These are phyloP conservation scores for Spizellomyces sp. DNA, from an alignment of 192 early-diverging fungal genomes.

Conservation along the genomic window DNA sequence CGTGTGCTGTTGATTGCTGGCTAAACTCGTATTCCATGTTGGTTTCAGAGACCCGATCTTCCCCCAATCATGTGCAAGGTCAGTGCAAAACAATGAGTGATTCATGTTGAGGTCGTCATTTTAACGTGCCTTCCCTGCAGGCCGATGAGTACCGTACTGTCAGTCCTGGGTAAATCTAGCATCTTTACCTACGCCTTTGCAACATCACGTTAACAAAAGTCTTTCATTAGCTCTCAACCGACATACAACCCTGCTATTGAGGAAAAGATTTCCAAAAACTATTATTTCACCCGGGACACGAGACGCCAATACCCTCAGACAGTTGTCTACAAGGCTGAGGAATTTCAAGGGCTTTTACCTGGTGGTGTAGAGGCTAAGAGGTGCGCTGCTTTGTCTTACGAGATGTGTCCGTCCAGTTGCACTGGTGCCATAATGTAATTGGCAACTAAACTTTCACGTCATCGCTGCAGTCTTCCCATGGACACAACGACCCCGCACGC, in stretches of 20 bases:
- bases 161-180: conserved; percentile 39
- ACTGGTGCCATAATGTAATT: background rate
- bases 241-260: conserved; percentile 23
- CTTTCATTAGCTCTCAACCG: conserved; percentile 39
- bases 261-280: conserved; percentile 71
- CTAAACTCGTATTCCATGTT: background rate
- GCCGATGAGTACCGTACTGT: conserved; percentile 50
- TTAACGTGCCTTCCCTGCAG: background rate
- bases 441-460: conserved; percentile 2
- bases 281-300: conserved; percentile 88
- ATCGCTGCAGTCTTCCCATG: background rate
- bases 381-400: conserved; percentile 8
- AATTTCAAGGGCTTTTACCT: conserved; percentile 51
- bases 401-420: background rate
- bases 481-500: background rate
- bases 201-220: background rate
- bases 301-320: conserved; percentile 90
- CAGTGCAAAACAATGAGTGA: conserved; percentile 38
- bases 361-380: conserved; percentile 16
- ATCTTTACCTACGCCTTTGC: no score
- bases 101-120: no score
- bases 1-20: background rate
- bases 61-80: conserved; percentile 37
- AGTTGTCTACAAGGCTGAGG: conserved; percentile 76
- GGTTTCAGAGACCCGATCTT: conserved; percentile 34